Base-by-base conservation (phyloP, 306 rosid species). In the Oxytropis ochrocephala region DNA sequence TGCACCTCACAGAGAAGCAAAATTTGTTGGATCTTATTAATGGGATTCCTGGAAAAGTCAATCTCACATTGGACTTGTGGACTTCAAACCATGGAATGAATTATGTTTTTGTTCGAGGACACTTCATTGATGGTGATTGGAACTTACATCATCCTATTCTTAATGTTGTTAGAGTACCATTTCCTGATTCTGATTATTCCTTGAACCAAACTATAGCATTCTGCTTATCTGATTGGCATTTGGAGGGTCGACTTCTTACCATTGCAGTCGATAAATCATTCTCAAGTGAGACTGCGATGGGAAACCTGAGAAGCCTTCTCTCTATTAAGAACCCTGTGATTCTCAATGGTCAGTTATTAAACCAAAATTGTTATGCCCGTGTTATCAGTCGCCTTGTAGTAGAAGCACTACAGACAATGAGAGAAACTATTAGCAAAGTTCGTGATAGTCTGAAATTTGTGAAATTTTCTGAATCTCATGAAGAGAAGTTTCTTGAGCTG, bases 401-500 rank as follows among this genome's bases (percentile, higher is more conserved):
- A 36, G 89, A 84, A 67, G 83, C 79, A 11, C 50, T 94, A 11
- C 80, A 46, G 49, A 53, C 81, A 59, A 76, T 82, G 80, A 50
- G 78, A 32, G 90, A 82, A 73, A 80, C 83, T 21, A 77, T 90
- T 33, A 29, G 48, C 71, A 88, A 84, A 80, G 84, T 94, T 35
- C 92, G 98, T 4, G 94, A 88, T 36, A 78, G 80, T 41, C 96
- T 94, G n/a, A 94, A 88, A 88, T 87, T 79, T 49, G 95, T 94
- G 69, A 90, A 82, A 61, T 76, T 84, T 46, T 94, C 96, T 4
- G 87, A 84, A 44, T 61, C 80, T 16, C 88, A 63, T 35, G 88
- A 88, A 74, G 88, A 78, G 49, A 79, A 79, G 84, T 90, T 94
- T 73, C 50, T 81, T 32, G 86, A 94, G 83, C 81, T 94, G 75